Evolutionary conservation across 225 moss, liverwort and hornwort genomes (phyloP).

Genomic region (Bryum argenteum): DNA sequence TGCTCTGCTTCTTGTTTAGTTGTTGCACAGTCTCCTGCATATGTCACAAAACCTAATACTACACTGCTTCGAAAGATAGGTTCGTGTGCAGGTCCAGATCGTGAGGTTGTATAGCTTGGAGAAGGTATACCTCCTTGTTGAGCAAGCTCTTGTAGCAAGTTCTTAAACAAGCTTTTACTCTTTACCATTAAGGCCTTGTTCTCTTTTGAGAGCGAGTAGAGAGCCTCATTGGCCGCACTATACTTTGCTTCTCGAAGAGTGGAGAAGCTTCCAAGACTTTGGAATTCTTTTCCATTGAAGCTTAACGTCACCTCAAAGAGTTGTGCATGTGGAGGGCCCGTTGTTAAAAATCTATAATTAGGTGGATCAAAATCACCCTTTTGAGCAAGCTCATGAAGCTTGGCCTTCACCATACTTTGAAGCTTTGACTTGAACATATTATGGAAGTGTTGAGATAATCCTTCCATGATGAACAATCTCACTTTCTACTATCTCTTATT

Average conservation of each 20-base stretch:
- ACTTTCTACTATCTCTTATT: no score
- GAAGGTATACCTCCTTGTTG: constrained; percentile 71
- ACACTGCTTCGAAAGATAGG: constrained; percentile 73
- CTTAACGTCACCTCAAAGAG: constrained; percentile 79
- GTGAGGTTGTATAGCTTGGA: constrained; percentile 66
- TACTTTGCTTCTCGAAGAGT: constrained; percentile 76
- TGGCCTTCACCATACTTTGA: constrained; percentile 31
- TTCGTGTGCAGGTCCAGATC: constrained; percentile 74
- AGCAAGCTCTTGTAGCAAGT: constrained; percentile 77
- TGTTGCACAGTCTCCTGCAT: constrained; percentile 64
- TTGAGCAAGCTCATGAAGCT: constrained; percentile 93
- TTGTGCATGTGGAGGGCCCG: constrained; percentile 77
- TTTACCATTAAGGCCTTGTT: constrained; percentile 40
- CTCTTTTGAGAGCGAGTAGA: constrained; percentile 54
- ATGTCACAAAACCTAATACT: constrained; percentile 58
- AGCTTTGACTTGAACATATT: constrained; percentile 68
- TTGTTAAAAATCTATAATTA: constrained; percentile 71
- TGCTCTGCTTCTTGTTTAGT: constrained; percentile 82
- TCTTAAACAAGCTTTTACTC: constrained; percentile 63
- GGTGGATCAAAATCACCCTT: constrained; percentile 81
- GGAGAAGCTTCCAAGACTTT: constrained; percentile 70
- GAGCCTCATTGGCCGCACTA: constrained; percentile 78
- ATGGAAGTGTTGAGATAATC: no score
- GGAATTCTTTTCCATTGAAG: constrained; percentile 80
- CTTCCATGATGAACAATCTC: no score